Evolutionary conservation across 176 grass and related monocot species (phyloP).

Genomic region (Alloteropsis semialata): DNA sequence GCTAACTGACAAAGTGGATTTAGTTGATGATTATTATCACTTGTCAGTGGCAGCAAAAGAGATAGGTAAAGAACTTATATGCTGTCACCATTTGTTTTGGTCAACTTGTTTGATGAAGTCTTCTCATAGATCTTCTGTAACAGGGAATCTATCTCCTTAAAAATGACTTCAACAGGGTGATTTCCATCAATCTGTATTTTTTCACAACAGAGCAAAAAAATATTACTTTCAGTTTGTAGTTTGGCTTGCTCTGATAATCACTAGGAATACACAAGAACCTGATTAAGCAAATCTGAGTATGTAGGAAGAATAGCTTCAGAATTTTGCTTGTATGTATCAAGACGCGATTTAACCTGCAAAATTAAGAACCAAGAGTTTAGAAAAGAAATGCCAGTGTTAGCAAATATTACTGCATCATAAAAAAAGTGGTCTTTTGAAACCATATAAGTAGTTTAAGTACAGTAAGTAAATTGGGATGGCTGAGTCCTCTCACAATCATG

Average conservation of each 20-base stretch:
- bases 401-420: slow-evolving; percentile 2
- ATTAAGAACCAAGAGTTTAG: slow-evolving; percentile 10
- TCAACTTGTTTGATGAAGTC: slow-evolving; percentile 46
- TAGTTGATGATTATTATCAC: background rate
- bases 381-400: background rate
- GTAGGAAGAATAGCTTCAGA: slow-evolving; percentile 66
- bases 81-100: slow-evolving; percentile 68
- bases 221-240: slow-evolving; percentile 20
- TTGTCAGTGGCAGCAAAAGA: slow-evolving; percentile 9
- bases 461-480: slow-evolving; percentile 8
- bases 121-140: slow-evolving; percentile 54
- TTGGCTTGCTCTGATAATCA: slow-evolving; percentile 15
- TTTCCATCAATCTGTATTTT: slow-evolving; percentile 87
- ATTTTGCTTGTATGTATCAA: slow-evolving; percentile 82
- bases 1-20: background rate
- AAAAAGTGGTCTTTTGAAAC: background rate
- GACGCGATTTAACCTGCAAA: slow-evolving; percentile 76
- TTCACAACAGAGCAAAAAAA: slow-evolving; percentile 41
- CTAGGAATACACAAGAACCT: slow-evolving; percentile 55
- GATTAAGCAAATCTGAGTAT: slow-evolving; percentile 66
- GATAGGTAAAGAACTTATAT: slow-evolving; percentile 12
- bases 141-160: slow-evolving; percentile 68
- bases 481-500: background rate
- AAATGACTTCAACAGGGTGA: slow-evolving; percentile 57
- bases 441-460: background rate